Percentiles rank a stretch among this genome's conserved stretches.
Evolutionary conservation across 495 filamentous ascomycete genomes (phyloP).

Genomic region (Podospora bellae-mahoneyi): DNA sequence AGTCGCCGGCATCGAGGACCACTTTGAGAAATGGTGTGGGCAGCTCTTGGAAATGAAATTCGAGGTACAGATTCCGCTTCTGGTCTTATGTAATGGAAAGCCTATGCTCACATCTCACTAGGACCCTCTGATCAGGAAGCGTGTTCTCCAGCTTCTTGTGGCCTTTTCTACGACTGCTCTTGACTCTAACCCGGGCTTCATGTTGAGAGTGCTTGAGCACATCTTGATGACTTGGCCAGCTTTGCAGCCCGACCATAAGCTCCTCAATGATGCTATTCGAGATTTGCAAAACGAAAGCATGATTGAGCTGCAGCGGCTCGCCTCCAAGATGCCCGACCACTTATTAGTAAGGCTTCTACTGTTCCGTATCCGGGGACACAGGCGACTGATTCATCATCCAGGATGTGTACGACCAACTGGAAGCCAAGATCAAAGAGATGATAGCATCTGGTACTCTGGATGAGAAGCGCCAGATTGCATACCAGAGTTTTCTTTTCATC

Average conservation of each 20-base stretch:
- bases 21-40: conserved; percentile 78
- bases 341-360: conserved; percentile 56
- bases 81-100: not conserved
- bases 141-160: conserved; percentile 78
- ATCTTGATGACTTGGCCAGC: conserved; percentile 76
- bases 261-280: conserved; percentile 87
- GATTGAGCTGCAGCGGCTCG: conserved; percentile 82
- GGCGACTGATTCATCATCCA: conserved; percentile 18
- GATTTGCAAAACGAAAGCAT: conserved; percentile 78
- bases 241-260: conserved; percentile 61
- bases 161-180: conserved; percentile 79
- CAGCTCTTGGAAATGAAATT: conserved; percentile 69
- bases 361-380: not conserved
- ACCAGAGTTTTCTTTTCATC: conserved; percentile 82
- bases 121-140: conserved; percentile 83
- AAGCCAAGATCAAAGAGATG: conserved; percentile 78
- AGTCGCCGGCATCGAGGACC: conserved; percentile 57
- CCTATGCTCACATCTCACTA: conserved; percentile 25
- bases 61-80: conserved; percentile 47
- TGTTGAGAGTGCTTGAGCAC: conserved; percentile 82
- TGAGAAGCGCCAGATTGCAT: conserved; percentile 61
- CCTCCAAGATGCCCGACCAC: conserved; percentile 84
- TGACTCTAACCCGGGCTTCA: conserved; percentile 72
- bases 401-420: conserved; percentile 82
- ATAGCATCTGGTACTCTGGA: conserved; percentile 68